Base-by-base conservation (phyloP, 2,329 filamentous ascomycete genomes). In the Fusarium dlaminii region DNA sequence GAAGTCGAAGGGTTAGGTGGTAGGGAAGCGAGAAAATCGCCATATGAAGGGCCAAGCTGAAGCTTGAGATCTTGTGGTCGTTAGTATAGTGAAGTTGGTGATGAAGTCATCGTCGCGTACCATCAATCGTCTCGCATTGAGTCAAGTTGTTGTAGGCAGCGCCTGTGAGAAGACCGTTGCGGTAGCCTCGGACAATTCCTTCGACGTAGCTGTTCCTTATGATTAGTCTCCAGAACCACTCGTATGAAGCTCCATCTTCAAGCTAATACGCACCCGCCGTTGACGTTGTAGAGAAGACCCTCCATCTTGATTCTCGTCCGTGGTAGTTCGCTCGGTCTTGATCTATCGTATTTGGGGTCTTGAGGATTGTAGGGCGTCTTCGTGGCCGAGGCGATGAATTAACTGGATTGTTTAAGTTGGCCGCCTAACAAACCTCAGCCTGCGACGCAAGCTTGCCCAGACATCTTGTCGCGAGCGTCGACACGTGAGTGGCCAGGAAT, bases 1-100 rank as follows among this genome's bases (percentile, higher is more conserved):
- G 96, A 98, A 43, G 96, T 99, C 51, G 96, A 98, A 66, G 96
- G 96, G 84, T 98, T 98, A 37, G 96, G 96, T 66, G 96, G 95
- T 58, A 99, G 92, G 73, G 94, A 91, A 75, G 94, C 92, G 76
- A 99, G 94, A 85, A 98, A 98, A 85, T 99, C 96, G 84, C 97
- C 96, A 80, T 99, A 99, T 58, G 96, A 93, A 73, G 96, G 96
- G 63, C 94, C 95, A 46, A 99, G 94, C 85, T 99, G 96, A 66
- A 98, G 92, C 87, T 98, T 99, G 76, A 99, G 91, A 87, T 99
- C 96, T 98, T 77, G 59, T 54, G 27, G 52, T 30, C 49, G 46
- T 79, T 46, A 79, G 75, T 61, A 59, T 32, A 40, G 36, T 22
- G 40, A 18, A 32, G 40, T 22, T 29, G 34, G 42, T 20, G 18